Percentiles rank a stretch among this genome's conserved stretches.
phyloP scores from a whole-genome alignment of 805 yeast genomes.

The Yamadazyma insecticola region DNA sequence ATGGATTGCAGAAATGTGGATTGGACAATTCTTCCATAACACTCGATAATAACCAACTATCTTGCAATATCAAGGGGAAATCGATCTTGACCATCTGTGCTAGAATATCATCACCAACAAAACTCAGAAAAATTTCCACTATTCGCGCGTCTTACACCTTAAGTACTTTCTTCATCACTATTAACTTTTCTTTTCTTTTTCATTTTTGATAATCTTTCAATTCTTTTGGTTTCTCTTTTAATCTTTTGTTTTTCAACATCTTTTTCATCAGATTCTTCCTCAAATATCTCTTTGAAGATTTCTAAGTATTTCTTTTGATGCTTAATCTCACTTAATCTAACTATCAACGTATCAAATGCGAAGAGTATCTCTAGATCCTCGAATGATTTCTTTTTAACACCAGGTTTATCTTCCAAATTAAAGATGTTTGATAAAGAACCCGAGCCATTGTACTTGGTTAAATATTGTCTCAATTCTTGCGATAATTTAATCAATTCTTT shows the following conservation, averaged over 20 bases:
- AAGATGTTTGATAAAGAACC: conserved; percentile 22
- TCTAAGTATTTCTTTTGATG: conserved; percentile 20
- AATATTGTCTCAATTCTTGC: conserved; percentile 22
- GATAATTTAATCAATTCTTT: conserved; percentile 19
- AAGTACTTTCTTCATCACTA: conserved; percentile 10
- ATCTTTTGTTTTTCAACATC: conserved; percentile 21
- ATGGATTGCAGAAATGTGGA: conserved; percentile 7
- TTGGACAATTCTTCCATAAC: conserved; percentile 6
- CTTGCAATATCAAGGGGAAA: conserved; percentile 19
- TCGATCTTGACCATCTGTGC: conserved; percentile 2
- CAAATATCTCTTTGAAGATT: conserved; percentile 15
- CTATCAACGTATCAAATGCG: conserved; percentile 37
- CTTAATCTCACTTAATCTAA: conserved; percentile 22
- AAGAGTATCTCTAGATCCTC: conserved; percentile 34
- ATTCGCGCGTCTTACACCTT: neutral
- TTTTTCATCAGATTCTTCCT: conserved; percentile 23
- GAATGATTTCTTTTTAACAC: conserved; percentile 10
- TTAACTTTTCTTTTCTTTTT: conserved; percentile 18
- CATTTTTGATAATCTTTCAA: conserved; percentile 20
- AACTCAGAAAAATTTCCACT: neutral
- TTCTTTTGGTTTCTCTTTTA: conserved; percentile 33
- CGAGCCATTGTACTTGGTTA: conserved; percentile 14
- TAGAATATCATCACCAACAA: neutral
- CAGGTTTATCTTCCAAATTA: conserved; percentile 2
- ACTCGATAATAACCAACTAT: conserved; percentile 18